Conservation (phyloP, 225 moss, liverwort and hornwort species). For the Physcomitrellopsis africana region DNA sequence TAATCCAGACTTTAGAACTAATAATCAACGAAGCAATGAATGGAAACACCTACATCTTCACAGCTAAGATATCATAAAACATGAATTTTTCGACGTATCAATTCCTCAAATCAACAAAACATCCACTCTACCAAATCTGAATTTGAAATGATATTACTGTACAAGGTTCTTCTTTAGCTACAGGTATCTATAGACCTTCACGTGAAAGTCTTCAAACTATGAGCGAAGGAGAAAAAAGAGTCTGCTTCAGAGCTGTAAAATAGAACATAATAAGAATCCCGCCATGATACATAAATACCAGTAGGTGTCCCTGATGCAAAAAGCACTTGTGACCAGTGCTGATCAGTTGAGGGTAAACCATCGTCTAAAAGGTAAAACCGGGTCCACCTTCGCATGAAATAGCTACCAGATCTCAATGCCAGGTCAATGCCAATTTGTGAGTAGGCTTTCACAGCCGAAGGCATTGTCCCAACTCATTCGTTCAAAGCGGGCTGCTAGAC, state of each 20-base stretch:
- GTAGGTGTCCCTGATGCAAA: conserved; percentile 16
- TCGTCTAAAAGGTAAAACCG: conserved; percentile 4
- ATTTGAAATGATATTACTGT: not conserved
- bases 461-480: conserved; percentile 13
- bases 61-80: too few species aligned
- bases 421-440: conserved; percentile 23
- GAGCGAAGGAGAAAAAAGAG: conserved; percentile 26
- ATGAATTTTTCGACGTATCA: too few species aligned
- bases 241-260: conserved; percentile 16
- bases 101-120: conserved; percentile 21
- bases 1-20: too few species aligned
- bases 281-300: conserved; percentile 24
- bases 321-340: conserved; percentile 26
- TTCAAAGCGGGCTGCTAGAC: conserved; percentile 14
- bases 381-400: conserved; percentile 17
- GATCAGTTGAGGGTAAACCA: conserved; percentile 22
- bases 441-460: conserved; percentile 26
- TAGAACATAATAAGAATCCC: conserved; percentile 25
- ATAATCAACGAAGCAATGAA: too few species aligned
- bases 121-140: too few species aligned
- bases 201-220: conserved; percentile 12
- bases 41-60: too few species aligned
- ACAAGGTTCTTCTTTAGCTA: not conserved
- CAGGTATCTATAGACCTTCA: not conserved
- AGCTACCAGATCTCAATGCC: conserved; percentile 26